Evolutionary conservation across 176 grass and related monocot genomes (phyloP).

Genomic region (Dendrocalamus sinicus): DNA sequence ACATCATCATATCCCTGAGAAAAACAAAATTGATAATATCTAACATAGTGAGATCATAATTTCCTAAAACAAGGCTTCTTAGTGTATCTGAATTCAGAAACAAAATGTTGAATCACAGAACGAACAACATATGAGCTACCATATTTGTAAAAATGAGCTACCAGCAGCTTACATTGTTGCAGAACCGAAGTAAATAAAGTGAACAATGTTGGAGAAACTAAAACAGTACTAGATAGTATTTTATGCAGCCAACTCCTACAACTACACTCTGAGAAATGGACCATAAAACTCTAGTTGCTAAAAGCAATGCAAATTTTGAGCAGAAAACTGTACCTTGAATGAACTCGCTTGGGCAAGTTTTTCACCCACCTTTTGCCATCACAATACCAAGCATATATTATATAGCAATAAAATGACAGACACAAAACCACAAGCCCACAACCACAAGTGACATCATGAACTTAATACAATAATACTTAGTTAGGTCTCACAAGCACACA

Average conservation of each 20-base stretch:
- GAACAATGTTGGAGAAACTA: not conserved
- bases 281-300: slow-evolving; percentile 14
- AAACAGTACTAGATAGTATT: slow-evolving; percentile 8
- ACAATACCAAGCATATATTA: no score
- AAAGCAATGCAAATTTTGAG: slow-evolving; percentile 19
- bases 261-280: slow-evolving; percentile 21
- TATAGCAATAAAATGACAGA: no score
- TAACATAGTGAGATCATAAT: not conserved
- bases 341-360: no score
- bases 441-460: no score
- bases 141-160: not conserved
- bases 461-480: no score
- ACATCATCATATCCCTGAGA: not conserved
- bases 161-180: slow-evolving; percentile 7
- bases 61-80: slow-evolving; percentile 32
- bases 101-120: slow-evolving; percentile 6
- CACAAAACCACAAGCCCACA: no score
- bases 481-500: no score
- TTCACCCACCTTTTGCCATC: no score
- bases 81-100: slow-evolving; percentile 21
- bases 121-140: no score
- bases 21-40: slow-evolving; percentile 10
- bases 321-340: slow-evolving; percentile 68
- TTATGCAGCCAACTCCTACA: slow-evolving; percentile 23
- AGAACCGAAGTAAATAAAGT: not conserved